Base-by-base conservation (phyloP, 306 rosid species). In the Delonix regia region DNA sequence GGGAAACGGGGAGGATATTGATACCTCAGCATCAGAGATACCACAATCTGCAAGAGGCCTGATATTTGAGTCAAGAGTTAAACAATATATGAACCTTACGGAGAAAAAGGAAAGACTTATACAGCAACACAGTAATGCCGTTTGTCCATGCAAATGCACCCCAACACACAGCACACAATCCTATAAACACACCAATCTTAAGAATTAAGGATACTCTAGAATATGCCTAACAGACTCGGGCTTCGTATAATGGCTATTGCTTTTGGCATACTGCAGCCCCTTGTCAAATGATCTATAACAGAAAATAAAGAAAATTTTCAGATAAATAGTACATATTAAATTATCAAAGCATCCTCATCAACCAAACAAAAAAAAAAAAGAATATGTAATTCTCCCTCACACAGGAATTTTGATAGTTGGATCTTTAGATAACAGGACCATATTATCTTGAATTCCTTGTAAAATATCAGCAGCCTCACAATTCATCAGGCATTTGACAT, bases 191-290 rank as follows among this genome's bases (percentile, higher is more conserved):
- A 30, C 21, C 73, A 11, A 25, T 33, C 44, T 19, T 11, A 36
- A 69, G 73, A 59, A 55, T 69, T 25, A 87, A 91, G 99, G 99
- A 95, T 92, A 95, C 99, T 86, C 88, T 27, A 95, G 91, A 75
- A 73, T 59, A 60, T 61, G 65, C 86, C 89, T 86, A 44, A 85
- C 89, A 72, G 91, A 73, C 78, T 80, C 85, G 0, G 90, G 52
- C 77, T 87, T 67, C 49, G 85, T 77, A 65, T 81, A 87, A 55
- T 85, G 83, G 85, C 45, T 83, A 77, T 30, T 80, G 48, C 87
- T 83, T 85, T 86, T 86, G 71, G 98, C 92, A 81, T 89, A 91
- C 65, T 82, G 94, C 87, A 95, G 84, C 45, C 94, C 99, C 77
- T 75, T 91, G 86, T 92, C 90, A 80, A 95, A 95, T 65, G 97